These are phyloP conservation scores for Salix suchowensis DNA, from an alignment of 345 rosid species.

Conservation along the genomic window DNA sequence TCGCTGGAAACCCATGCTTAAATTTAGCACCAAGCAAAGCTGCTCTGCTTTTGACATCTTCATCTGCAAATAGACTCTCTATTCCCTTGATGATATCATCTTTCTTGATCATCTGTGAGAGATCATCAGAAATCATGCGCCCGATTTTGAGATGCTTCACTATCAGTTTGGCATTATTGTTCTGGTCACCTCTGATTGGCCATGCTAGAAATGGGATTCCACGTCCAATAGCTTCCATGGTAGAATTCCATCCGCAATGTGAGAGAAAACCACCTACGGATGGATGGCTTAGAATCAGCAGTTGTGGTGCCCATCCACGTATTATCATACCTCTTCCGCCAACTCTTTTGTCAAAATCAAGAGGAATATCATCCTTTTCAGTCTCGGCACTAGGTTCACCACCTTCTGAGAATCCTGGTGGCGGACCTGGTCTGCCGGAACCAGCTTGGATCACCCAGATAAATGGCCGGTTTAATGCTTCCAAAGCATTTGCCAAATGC, in stretches of 20 bases:
- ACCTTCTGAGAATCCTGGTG: slow-evolving; percentile 1
- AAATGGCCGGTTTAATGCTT: slow-evolving; percentile 12
- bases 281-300: slow-evolving; percentile 42
- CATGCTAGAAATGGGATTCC: slow-evolving; percentile 46
- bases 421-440: slow-evolving; percentile 16
- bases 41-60: slow-evolving; percentile 14
- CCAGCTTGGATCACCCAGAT: slow-evolving; percentile 28
- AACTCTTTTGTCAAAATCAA: slow-evolving; percentile 15
- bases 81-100: slow-evolving; percentile 21
- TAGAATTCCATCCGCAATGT: slow-evolving; percentile 59
- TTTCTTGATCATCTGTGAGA: slow-evolving; percentile 17
- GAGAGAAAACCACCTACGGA: slow-evolving; percentile 48
- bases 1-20: slow-evolving; percentile 28
- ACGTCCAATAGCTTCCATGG: slow-evolving; percentile 44
- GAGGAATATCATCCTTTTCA: slow-evolving; percentile 11
- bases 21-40: slow-evolving; percentile 8
- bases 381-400: not conserved
- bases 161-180: slow-evolving; percentile 39
- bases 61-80: slow-evolving; percentile 17
- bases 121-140: slow-evolving; percentile 18
- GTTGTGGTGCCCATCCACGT: slow-evolving; percentile 49
- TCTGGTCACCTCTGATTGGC: slow-evolving; percentile 56
- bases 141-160: slow-evolving; percentile 38
- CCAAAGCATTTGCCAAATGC: slow-evolving; percentile 20
- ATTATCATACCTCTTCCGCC: slow-evolving; percentile 37